Base-by-base conservation (phyloP, 1,284 basidiomycete species). In the Butyriboletus appendiculatus region DNA sequence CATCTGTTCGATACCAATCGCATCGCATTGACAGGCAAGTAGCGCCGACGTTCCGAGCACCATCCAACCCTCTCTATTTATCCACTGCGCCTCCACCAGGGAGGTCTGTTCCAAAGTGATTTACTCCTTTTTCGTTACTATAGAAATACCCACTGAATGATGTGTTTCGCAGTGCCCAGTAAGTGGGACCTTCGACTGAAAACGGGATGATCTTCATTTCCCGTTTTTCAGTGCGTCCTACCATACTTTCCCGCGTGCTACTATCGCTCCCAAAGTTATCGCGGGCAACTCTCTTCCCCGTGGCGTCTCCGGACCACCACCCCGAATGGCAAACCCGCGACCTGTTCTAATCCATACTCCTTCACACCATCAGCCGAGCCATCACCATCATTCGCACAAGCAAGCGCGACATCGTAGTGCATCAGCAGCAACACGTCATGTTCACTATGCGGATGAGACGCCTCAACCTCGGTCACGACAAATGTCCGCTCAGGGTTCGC, bases 241-340 rank as follows among this genome's bases (percentile, higher is more conserved):
- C 53, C 50, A 69, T 34, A 72, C 63, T 18, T 70, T 69, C 20
- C 65, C 70, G 20, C 68, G 68, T 26, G 59, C 65, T 16, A 12
- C 58, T 3, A 10, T 55, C 11, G 39, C 45, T 37, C 52, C 56
- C 3, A 52, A 44, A 37, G 30, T 45, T 30, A 20, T 32, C 11
- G 26, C 33, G 18, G 30, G 45, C 2, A 34, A 15, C 7, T 35
- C 44, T 32, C 24, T 20, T 43, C 30, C 55, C 20, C 56, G 34
- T 7, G 30, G 32, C 9, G 15, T 20, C 5, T 32, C 47, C 2
- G 48, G 40, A 16, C 50, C 48, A 16, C 40, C 18, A 9, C 34
- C 48, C 1, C 26, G 28, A 51, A 22, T 38, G n/a, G 37, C 52
- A 18, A 38, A 43, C 8, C 45, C 55, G 10, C 47, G 41, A n/a